phyloP scores from a whole-genome alignment of 2,329 filamentous ascomycete genomes.

The Ceratocystis cubensis region DNA sequence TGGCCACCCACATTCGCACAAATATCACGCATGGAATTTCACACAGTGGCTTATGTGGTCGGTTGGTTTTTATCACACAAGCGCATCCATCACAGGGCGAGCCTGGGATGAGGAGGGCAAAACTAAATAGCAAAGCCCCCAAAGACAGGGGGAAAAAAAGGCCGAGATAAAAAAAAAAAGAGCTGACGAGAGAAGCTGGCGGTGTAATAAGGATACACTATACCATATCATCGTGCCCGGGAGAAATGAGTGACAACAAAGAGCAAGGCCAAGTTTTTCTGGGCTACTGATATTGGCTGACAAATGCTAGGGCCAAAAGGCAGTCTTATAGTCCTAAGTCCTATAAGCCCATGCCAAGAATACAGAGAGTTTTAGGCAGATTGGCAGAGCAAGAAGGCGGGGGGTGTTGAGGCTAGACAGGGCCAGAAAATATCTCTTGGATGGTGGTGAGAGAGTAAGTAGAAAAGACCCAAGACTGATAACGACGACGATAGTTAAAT shows the following conservation, averaged over 20 bases:
- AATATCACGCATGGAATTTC: neutral
- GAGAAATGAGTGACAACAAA: neutral
- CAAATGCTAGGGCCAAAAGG: neutral
- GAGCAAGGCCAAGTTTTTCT: neutral
- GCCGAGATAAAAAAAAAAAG: neutral
- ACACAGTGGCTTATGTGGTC: neutral
- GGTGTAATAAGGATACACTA: neutral
- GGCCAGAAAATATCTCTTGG: neutral
- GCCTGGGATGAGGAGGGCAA: neutral
- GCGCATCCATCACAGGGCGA: neutral
- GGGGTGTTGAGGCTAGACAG: neutral
- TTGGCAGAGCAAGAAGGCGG: neutral
- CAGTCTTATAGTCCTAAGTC: neutral
- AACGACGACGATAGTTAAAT: neutral
- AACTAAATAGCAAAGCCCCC: neutral
- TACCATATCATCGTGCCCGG: neutral
- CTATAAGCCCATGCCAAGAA: neutral
- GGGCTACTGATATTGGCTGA: neutral
- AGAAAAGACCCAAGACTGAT: neutral
- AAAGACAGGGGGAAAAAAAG: neutral
- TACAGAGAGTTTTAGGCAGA: neutral
- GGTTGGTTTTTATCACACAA: neutral
- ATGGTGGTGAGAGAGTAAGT: neutral
- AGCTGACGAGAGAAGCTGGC: neutral
- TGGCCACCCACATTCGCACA: neutral